A percentile compares a stretch with the other conserved stretches of the same genome.
phyloP scores from a whole-genome alignment of 2,329 filamentous ascomycete genomes.

The Xylaria sp. region DNA sequence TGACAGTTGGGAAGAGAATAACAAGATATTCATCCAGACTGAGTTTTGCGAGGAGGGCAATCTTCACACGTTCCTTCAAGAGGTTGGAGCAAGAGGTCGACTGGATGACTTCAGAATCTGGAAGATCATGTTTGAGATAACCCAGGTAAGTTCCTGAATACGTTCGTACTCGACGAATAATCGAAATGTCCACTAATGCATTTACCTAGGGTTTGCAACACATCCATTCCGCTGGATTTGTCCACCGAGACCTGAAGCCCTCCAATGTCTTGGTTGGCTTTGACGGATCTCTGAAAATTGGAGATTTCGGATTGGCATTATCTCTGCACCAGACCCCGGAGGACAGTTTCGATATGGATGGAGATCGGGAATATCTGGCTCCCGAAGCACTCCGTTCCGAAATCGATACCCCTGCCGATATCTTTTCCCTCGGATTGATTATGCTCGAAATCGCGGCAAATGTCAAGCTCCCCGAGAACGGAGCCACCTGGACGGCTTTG shows the following conservation, averaged over 20 bases:
- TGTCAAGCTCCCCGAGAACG: conserved; percentile 88
- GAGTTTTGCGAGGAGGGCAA: conserved; percentile 96
- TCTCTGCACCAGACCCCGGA: conserved; percentile 8
- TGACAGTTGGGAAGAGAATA: conserved; percentile 81
- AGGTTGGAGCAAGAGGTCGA: conserved; percentile 75
- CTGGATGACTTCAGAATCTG: conserved; percentile 97
- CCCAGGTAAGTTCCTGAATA: conserved; percentile 58
- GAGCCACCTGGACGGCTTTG: conserved; percentile 82
- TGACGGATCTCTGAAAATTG: conserved; percentile 77
- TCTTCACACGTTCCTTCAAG: conserved; percentile 76
- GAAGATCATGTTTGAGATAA: conserved; percentile 89
- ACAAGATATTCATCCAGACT: conserved; percentile 91
- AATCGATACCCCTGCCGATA: conserved; percentile 85
- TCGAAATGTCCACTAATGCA: conserved; percentile 1
- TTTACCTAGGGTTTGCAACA: conserved; percentile 69
- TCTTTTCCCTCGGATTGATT: conserved; percentile 91
- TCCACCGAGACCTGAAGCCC: conserved; percentile 80
- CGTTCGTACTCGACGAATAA: no score
- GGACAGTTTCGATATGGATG: conserved; percentile 77
- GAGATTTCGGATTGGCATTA: conserved; percentile 78
- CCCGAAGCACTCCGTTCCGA: conserved; percentile 84
- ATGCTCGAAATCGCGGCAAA: conserved; percentile 93
- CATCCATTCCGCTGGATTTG: conserved; percentile 82
- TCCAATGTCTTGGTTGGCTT: conserved; percentile 79
- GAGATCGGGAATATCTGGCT: conserved; percentile 92